A percentile compares a stretch with the other conserved stretches of the same genome.
Evolutionary conservation across 495 filamentous ascomycete genomes (phyloP).

Genomic region (Aspergillus homomorphus): DNA sequence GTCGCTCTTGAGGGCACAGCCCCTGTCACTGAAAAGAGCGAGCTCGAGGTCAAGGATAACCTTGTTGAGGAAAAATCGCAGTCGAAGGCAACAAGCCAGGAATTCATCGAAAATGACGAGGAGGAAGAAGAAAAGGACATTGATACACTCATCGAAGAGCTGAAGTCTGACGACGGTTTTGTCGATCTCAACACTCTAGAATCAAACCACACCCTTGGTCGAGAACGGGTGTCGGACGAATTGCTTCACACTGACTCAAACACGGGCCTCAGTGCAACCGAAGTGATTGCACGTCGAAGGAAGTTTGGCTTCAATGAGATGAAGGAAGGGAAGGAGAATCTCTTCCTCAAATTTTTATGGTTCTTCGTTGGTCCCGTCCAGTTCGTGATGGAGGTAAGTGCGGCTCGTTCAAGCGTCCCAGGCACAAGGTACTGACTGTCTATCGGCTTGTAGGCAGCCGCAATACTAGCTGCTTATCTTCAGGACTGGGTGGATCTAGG

Average conservation of each 20-base stretch:
- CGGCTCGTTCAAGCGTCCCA: background rate
- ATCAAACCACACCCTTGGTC: slow-evolving; percentile 35
- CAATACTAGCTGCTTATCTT: slow-evolving; percentile 73
- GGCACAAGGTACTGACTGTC: background rate
- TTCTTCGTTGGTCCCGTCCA: slow-evolving; percentile 91
- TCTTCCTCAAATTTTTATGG: slow-evolving; percentile 76
- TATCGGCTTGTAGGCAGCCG: slow-evolving; percentile 53
- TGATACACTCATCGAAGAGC: slow-evolving; percentile 76
- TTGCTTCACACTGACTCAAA: slow-evolving; percentile 68
- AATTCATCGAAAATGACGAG: slow-evolving; percentile 33
- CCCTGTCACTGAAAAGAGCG: background rate
- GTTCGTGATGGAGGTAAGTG: slow-evolving; percentile 83
- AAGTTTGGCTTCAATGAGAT: slow-evolving; percentile 85
- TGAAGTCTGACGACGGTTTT: slow-evolving; percentile 73
- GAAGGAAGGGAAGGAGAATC: slow-evolving; percentile 83
- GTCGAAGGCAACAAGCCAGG: slow-evolving; percentile 20
- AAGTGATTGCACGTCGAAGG: slow-evolving; percentile 65
- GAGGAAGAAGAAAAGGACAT: slow-evolving; percentile 73
- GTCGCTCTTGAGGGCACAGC: background rate
- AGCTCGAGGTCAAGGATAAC: background rate
- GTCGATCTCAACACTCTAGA: slow-evolving; percentile 54
- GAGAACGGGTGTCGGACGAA: slow-evolving; percentile 54
- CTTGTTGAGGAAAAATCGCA: slow-evolving; percentile 1
- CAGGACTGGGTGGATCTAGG: slow-evolving; percentile 75
- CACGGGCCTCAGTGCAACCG: slow-evolving; percentile 65